These are phyloP conservation scores for Zygoascus tannicola DNA, from an alignment of 805 yeast genomes.

Conservation along the genomic window DNA sequence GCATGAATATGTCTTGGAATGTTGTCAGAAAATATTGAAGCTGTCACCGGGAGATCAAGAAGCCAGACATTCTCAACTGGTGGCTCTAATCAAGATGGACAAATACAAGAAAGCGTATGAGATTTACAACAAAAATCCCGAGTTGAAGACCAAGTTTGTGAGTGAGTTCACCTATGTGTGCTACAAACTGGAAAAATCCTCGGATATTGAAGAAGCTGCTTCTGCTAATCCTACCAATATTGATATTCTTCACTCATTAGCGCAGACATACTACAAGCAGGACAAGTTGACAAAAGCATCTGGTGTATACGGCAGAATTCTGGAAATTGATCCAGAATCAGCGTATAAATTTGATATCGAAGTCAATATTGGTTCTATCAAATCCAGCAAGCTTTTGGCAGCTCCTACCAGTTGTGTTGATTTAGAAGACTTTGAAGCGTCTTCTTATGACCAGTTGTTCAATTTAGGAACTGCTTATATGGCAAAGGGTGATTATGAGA, in stretches of 20 bases:
- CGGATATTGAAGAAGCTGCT: slow-evolving; percentile 17
- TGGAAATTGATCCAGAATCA: slow-evolving; percentile 22
- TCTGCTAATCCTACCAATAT: slow-evolving; percentile 10
- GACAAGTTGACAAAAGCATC: slow-evolving; percentile 39
- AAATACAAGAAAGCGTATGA: slow-evolving; percentile 41
- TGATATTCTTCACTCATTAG: slow-evolving; percentile 42
- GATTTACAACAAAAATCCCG: slow-evolving; percentile 28
- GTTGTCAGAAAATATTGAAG: slow-evolving; percentile 12
- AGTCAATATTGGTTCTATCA: slow-evolving; percentile 34
- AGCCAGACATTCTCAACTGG: slow-evolving; percentile 37
- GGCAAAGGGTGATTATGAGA: slow-evolving; percentile 31
- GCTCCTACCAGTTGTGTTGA: neutral
- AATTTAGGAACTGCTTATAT: slow-evolving; percentile 48
- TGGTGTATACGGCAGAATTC: slow-evolving; percentile 35
- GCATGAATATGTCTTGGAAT: slow-evolving; percentile 16
- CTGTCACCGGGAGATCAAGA: slow-evolving; percentile 23
- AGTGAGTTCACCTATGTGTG: slow-evolving; percentile 36
- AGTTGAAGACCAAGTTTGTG: neutral
- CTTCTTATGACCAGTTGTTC: slow-evolving; percentile 49
- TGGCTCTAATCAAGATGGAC: slow-evolving; percentile 53
- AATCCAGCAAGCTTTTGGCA: slow-evolving; percentile 1
- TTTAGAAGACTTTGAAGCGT: neutral
- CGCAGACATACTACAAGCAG: slow-evolving; percentile 44
- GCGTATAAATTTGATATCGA: slow-evolving; percentile 44
- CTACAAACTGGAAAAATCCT: slow-evolving; percentile 46